phyloP scores from a whole-genome alignment of 768 basidiomycete genomes.

The Erythrobasidium yunnanense region DNA sequence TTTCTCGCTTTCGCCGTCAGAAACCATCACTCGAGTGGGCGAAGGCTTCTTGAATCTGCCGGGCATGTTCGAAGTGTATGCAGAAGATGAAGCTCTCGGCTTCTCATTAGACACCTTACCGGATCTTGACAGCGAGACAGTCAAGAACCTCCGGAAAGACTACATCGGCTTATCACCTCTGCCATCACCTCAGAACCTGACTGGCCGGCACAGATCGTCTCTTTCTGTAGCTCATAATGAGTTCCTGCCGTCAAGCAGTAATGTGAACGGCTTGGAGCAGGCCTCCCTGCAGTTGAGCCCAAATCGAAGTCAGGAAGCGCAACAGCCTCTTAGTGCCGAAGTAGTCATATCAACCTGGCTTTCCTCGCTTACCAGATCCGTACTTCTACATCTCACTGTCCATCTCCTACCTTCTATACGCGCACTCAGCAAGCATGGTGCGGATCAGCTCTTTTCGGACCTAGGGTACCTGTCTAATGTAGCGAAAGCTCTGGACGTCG shows the following conservation, averaged over 20 bases:
- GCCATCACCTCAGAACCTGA: neutral
- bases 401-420: conserved; percentile 60
- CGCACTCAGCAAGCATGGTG: conserved; percentile 55
- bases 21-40: conserved; percentile 72
- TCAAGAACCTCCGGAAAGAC: conserved; percentile 1
- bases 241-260: neutral
- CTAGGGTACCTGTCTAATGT: conserved; percentile 83
- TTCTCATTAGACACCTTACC: conserved; percentile 79
- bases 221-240: neutral
- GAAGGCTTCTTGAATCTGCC: conserved; percentile 92
- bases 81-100: conserved; percentile 69
- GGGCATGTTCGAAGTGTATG: conserved; percentile 83
- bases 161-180: conserved; percentile 1
- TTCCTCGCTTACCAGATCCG: conserved; percentile 69
- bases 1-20: conserved; percentile 85
- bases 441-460: conserved; percentile 74
- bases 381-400: conserved; percentile 61
- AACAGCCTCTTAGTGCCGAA: conserved; percentile 53
- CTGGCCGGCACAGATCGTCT: neutral
- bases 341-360: conserved; percentile 83
- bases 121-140: conserved; percentile 49
- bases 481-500: conserved; percentile 77
- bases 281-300: neutral
- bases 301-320: neutral
- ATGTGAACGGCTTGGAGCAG: neutral